Conservation (phyloP, 2,329 filamentous ascomycete species). For the Neofusicoccum laricinum region DNA sequence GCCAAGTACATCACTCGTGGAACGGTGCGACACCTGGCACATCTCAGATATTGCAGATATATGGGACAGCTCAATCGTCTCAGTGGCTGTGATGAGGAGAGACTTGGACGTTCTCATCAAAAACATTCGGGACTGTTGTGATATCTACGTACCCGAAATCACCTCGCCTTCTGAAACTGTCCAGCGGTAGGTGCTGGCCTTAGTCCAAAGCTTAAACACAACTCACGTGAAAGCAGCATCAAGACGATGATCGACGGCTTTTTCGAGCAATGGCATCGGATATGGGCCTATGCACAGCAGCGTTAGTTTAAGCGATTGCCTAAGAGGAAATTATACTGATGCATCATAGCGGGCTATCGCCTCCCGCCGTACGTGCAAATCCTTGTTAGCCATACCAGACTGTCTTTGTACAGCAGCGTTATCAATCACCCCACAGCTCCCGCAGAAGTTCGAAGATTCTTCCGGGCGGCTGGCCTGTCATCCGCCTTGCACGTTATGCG, state of each 20-base stretch:
- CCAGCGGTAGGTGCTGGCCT: neutral
- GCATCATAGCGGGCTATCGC: constrained; percentile 33
- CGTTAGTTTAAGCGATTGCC: constrained; percentile 49
- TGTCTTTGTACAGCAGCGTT: constrained; percentile 72
- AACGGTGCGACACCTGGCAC: constrained; percentile 69
- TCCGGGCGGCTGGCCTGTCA: constrained; percentile 67
- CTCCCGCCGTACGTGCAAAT: constrained; percentile 75
- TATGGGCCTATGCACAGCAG: constrained; percentile 45
- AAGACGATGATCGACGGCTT: constrained; percentile 59
- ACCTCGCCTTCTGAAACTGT: constrained; percentile 10
- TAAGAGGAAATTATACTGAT: constrained; percentile 42
- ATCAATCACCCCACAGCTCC: constrained; percentile 73
- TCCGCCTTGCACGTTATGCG: constrained; percentile 73
- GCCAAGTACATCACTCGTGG: constrained; percentile 63
- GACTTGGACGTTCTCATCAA: constrained; percentile 45
- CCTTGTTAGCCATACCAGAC: constrained; percentile 66
- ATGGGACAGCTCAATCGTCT: constrained; percentile 69
- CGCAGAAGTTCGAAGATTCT: constrained; percentile 68
- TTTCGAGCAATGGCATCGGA: constrained; percentile 63
- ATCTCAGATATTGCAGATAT: constrained; percentile 60
- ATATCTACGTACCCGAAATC: constrained; percentile 2
- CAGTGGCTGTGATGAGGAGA: constrained; percentile 66
- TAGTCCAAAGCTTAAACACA: neutral
- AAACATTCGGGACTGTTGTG: constrained; percentile 4
- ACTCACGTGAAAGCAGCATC: constrained; percentile 29